Percentiles rank a stretch among this genome's conserved stretches.
phyloP scores from a whole-genome alignment of 768 basidiomycete genomes.

The Fibroporia radiculosa region DNA sequence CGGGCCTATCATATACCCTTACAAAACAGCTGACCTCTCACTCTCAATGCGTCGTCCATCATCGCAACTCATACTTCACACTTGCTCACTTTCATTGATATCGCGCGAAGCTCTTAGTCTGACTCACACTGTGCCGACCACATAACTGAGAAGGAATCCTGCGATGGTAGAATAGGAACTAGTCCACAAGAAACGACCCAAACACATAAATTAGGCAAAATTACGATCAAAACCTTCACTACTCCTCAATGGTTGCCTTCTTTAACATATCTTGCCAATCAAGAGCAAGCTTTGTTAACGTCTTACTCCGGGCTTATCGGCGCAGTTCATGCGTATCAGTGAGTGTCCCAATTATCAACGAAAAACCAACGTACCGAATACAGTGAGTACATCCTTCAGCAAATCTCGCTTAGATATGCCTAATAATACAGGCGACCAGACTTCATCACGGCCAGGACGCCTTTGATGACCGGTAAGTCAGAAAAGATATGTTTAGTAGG shows the following conservation, averaged over 20 bases:
- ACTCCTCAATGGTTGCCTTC: slow-evolving; percentile 36
- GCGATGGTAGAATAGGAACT: too few species aligned
- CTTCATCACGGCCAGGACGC: slow-evolving; percentile 57
- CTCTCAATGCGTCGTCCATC: too few species aligned
- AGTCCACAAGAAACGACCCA: too few species aligned
- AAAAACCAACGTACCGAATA: slow-evolving; percentile 57
- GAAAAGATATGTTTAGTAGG: neutral
- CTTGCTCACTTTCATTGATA: too few species aligned
- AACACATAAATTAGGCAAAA: too few species aligned
- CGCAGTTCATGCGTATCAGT: neutral
- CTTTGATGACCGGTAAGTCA: slow-evolving; percentile 28
- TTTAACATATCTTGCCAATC: slow-evolving; percentile 82
- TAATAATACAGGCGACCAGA: slow-evolving; percentile 63
- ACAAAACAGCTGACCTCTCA: too few species aligned
- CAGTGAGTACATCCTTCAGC: slow-evolving; percentile 66
- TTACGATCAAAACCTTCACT: too few species aligned
- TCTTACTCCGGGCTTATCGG: slow-evolving; percentile 60
- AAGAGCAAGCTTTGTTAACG: slow-evolving; percentile 61
- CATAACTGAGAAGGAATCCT: too few species aligned
- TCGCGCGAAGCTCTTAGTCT: too few species aligned
- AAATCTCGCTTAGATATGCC: slow-evolving; percentile 79
- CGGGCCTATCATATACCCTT: too few species aligned
- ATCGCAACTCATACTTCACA: too few species aligned
- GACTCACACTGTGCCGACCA: too few species aligned
- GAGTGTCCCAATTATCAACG: neutral